Base-by-base conservation (phyloP, 306 rosid genomes). In the Ormosia emarginata region DNA sequence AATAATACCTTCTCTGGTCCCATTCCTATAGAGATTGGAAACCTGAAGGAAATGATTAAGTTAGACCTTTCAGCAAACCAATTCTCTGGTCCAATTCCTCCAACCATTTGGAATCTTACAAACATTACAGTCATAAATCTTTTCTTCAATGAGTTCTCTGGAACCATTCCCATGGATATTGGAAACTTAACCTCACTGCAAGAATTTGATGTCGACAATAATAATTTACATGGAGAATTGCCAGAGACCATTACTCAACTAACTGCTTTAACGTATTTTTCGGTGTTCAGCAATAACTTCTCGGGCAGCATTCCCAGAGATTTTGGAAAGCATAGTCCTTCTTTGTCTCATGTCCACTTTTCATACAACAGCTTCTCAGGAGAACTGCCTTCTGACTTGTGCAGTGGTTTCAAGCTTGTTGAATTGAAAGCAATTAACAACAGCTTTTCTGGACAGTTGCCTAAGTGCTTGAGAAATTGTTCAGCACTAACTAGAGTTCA, bases 321-420 rank as follows among this genome's bases (percentile, higher is more conserved):
- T 36, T 91, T 93, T 41, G 96, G 96, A 49, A 88, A 81, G 85
- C 29, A 53, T 39, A 90, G 82, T 79, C 93, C 86, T 58, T 1
- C 5, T 44, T 75, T 93, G 86, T 7, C 0, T 11, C 3, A 0
- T 24, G 75, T 88, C 49, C 85, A 75, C 83, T 84, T 90, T 55
- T 86, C 97, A 6, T 80, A 87, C 85, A 93, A 91, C 90, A 85
- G 62, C 50, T 91, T 93, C 83, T 77, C 87, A 2, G 94, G 97
- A 82, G 88, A 86, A 69, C 70, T 93, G 74, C 98, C 97, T 15
- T 75, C 89, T 56, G 85, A 83, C 18, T 53, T 93, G 53, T 93
- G 96, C 15, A 81, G 79, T 12, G 85, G 88, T 14, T 50, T 72
- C 46, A 18, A 30, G 2, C 80, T 91, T 71, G 7, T 3, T n/a